These are phyloP conservation scores for Pugionium cornutum DNA, from an alignment of 345 rosid genomes.

Conservation along the genomic window DNA sequence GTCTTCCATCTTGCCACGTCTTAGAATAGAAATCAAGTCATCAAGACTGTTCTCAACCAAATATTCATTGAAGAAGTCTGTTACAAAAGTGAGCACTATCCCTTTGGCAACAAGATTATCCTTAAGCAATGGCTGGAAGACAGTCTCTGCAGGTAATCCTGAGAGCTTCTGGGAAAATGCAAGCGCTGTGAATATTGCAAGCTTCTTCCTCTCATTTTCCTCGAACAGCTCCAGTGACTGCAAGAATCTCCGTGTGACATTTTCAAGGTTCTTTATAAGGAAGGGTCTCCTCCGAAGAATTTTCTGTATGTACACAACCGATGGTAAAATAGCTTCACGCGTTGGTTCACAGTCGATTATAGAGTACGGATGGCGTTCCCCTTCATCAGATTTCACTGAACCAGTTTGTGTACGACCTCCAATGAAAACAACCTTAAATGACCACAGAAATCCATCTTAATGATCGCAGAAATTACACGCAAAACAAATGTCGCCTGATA, in stretches of 20 bases:
- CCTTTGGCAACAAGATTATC: slow-evolving; percentile 99
- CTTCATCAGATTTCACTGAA: slow-evolving; percentile 95
- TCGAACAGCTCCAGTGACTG: slow-evolving; percentile 98
- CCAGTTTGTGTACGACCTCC: slow-evolving; percentile 99
- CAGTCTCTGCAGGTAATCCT: slow-evolving; percentile 97
- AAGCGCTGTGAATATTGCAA: slow-evolving; percentile 96
- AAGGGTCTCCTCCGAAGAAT: slow-evolving; percentile 88
- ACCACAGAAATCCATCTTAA: neutral
- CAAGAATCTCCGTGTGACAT: slow-evolving; percentile 87
- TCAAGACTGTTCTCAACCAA: slow-evolving; percentile 94
- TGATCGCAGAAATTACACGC: too few species aligned
- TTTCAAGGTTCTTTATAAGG: slow-evolving; percentile 95
- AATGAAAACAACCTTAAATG: slow-evolving; percentile 88
- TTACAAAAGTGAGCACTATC: slow-evolving; percentile 89
- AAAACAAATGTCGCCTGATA: neutral
- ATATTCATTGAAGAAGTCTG: slow-evolving; percentile 97
- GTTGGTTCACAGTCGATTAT: slow-evolving; percentile 81
- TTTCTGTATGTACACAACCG: slow-evolving; percentile 85
- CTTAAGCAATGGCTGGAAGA: slow-evolving; percentile 95
- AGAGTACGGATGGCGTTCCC: slow-evolving; percentile 93
- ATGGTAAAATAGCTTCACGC: slow-evolving; percentile 80
- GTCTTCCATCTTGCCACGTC: slow-evolving; percentile 95
- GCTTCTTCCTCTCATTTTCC: slow-evolving; percentile 96
- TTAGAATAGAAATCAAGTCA: slow-evolving; percentile 86
- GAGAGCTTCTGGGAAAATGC: slow-evolving; percentile 98